Evolutionary conservation across 352 stramenopile genomes (phyloP).

Genomic region (Pythium chondricola): DNA sequence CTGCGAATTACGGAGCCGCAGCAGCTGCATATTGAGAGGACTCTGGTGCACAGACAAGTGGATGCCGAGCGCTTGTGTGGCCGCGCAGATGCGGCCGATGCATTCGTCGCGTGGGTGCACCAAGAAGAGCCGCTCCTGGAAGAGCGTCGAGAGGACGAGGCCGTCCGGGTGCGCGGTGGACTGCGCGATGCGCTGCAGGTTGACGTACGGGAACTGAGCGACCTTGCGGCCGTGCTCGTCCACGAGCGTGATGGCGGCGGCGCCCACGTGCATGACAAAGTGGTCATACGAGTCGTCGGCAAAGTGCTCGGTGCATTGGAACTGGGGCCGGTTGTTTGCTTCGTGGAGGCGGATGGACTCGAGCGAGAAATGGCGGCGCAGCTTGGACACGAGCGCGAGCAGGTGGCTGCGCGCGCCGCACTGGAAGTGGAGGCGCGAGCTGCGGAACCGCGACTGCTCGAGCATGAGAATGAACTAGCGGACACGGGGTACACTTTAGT

Average conservation of each 20-base stretch:
- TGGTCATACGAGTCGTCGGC: constrained; percentile 52
- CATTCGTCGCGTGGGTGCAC: constrained; percentile 53
- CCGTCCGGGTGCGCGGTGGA: constrained; percentile 41
- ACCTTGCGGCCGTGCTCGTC: constrained; percentile 42
- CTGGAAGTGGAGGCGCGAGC: constrained; percentile 44
- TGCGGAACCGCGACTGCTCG: constrained; percentile 57
- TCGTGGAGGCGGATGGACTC: constrained; percentile 25
- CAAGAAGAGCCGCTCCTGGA: constrained; percentile 64
- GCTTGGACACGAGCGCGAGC: constrained; percentile 37
- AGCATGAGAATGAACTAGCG: constrained; percentile 50
- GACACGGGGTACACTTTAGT: not conserved
- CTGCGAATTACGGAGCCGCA: constrained; percentile 54
- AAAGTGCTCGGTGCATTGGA: constrained; percentile 59
- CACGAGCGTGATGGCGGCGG: constrained; percentile 43
- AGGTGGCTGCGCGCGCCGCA: constrained; percentile 51
- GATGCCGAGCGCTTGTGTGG: constrained; percentile 38
- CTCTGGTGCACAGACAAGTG: constrained; percentile 30
- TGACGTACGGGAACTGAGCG: constrained; percentile 42
- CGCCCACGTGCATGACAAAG: constrained; percentile 41
- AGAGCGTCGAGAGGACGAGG: constrained; percentile 53
- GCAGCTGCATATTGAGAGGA: constrained; percentile 37
- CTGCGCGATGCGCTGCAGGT: constrained; percentile 39
- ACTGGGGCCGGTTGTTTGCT: constrained; percentile 29
- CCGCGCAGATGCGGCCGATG: constrained; percentile 45
- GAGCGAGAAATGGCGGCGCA: constrained; percentile 38